phyloP scores from a whole-genome alignment of 148 eudicot species.

The Rhododendron henanense region DNA sequence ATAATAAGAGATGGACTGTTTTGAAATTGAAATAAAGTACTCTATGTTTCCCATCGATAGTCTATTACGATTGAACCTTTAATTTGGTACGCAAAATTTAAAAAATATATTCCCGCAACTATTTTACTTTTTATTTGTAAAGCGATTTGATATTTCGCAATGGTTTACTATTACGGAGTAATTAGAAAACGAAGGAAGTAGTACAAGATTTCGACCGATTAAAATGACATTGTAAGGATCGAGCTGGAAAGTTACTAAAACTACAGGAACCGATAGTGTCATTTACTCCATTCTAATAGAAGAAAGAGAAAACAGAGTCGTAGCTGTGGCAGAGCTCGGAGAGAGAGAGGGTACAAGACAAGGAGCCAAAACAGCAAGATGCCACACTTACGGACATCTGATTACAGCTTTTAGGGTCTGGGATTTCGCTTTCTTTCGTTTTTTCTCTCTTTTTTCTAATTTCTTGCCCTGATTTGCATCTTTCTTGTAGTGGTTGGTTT shows the following conservation, averaged over 20 bases:
- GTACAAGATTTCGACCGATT: too few species aligned
- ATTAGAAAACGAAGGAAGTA: too few species aligned
- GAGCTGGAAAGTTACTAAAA: not conserved
- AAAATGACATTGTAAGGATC: not conserved
- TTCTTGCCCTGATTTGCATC: constrained; percentile 6
- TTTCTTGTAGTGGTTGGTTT: constrained; percentile 22
- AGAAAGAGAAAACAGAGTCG: not conserved
- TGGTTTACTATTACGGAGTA: too few species aligned
- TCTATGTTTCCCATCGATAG: too few species aligned
- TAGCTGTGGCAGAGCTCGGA: not conserved
- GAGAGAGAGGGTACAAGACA: not conserved
- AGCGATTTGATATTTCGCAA: too few species aligned
- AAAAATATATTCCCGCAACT: too few species aligned
- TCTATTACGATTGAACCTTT: not conserved
- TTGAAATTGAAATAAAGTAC: not conserved
- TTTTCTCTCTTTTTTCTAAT: not conserved
- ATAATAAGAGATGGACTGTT: not conserved
- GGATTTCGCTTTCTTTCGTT: constrained; percentile 1
- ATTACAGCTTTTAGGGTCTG: constrained; percentile 14
- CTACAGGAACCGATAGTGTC: not conserved
- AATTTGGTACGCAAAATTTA: too few species aligned
- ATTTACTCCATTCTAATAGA: not conserved
- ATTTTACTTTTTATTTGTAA: too few species aligned
- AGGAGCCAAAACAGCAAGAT: not conserved
- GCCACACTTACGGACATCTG: not conserved